Evolutionary conservation across 805 yeast species (phyloP).

Genomic region (Schwanniomyces vanrijiae): DNA sequence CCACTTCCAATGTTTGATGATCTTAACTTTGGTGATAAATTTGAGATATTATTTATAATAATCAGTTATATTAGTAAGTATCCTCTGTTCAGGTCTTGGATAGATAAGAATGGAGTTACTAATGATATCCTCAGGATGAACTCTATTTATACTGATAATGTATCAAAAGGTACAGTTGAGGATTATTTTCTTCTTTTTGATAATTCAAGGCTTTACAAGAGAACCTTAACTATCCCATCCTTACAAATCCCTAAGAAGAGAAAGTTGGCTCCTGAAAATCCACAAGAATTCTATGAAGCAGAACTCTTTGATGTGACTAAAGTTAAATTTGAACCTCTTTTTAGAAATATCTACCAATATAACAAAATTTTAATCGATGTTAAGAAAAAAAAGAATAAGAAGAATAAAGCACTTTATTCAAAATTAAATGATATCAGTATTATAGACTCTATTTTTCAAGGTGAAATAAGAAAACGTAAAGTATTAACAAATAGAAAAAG

Average conservation of each 20-base stretch:
- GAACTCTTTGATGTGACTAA: constrained; percentile 30
- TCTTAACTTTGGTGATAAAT: constrained; percentile 45
- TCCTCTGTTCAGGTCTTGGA: constrained; percentile 47
- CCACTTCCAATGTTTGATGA: constrained; percentile 34
- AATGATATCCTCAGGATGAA: constrained; percentile 24
- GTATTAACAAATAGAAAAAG: constrained; percentile 55
- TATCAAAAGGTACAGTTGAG: constrained; percentile 13
- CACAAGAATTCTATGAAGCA: constrained; percentile 24
- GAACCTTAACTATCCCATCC: constrained; percentile 23
- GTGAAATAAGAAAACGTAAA: constrained; percentile 55
- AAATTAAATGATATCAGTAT: constrained; percentile 12
- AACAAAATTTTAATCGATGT: constrained; percentile 19
- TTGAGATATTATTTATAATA: constrained; percentile 48
- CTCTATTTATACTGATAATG: constrained; percentile 10
- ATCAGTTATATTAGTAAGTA: constrained; percentile 42
- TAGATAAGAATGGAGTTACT: constrained; percentile 36
- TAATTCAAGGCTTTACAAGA: constrained; percentile 52
- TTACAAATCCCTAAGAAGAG: constrained; percentile 36
- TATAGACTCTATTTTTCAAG: constrained; percentile 24
- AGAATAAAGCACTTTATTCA: constrained; percentile 17
- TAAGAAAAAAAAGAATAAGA: constrained; percentile 27
- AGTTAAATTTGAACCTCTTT: constrained; percentile 30
- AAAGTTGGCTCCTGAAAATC: constrained; percentile 30
- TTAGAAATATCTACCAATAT: constrained; percentile 30
- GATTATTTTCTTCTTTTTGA: constrained; percentile 45